Evolutionary conservation across 2,329 filamentous ascomycete species (phyloP), one percentile per base, ranked within the genome.

Genomic region (Dactylella cylindrospora): DNA sequence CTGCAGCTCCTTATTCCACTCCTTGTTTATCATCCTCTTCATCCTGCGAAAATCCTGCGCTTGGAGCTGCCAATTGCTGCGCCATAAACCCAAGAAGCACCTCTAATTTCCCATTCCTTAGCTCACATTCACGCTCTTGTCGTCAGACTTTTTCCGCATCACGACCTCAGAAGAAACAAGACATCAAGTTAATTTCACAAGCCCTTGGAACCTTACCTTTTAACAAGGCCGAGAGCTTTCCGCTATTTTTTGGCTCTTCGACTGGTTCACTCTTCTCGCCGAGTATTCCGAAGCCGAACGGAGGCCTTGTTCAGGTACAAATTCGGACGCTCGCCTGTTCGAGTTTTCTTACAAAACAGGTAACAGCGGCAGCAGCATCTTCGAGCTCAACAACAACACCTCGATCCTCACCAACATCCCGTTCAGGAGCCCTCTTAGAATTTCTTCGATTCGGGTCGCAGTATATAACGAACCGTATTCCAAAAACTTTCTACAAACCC

Each of bases 1-100:
- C 26, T n/a, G 22, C 15, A n/a, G 29, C 26, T 19, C 17, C 26
- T 29, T 7, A 17, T 9, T 29, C 26, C 23, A 6, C 26, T n/a
- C 9, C 26, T 20, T 38, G 8, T 43, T 12, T 31, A 13, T 32
- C 5, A 19, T 23, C 31, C 12, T 35, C 31, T 15, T 35, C 31
- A 12, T 5, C 26, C 28, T 29, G 26, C 23, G 26, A 29, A 17
- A 23, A 35, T 5, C 28, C 15, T 10, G 4, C 38, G 38, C 31
- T 36, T 32, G 33, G n/a, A n/a, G n/a, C n/a, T 47, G 44, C 44
- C 44, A 47, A 47, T 31, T 44, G 49, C 49, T 53, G 49, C 49
- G 49, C 49, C 49, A 44, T 44, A 44, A 53, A 12, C 29, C 49
- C 51, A 45, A 45, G 40, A 36, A 39, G 39, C 33, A 17, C 29